These are phyloP conservation scores for Neurospora sp. DNA, from an alignment of 495 filamentous ascomycete genomes.

Conservation along the genomic window DNA sequence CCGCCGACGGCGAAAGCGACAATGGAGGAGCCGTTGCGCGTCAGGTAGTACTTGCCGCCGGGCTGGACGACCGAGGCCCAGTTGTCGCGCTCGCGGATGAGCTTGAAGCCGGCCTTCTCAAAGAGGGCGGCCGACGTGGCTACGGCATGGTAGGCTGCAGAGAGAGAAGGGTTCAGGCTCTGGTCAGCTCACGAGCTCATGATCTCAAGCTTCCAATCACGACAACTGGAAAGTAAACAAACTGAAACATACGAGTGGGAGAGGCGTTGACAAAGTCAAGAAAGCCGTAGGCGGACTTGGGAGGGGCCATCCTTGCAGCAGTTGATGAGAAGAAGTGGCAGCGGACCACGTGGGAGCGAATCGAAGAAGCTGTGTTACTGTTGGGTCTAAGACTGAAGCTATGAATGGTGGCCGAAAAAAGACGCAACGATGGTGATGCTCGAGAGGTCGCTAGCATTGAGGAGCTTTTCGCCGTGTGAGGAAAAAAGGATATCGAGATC, in stretches of 20 bases:
- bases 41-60: constrained; percentile 93
- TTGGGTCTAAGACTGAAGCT: neutral
- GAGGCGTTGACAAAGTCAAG: constrained; percentile 48
- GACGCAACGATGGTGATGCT: neutral
- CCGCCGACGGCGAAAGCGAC: constrained; percentile 89
- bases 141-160: constrained; percentile 86
- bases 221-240: neutral
- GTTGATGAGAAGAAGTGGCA: constrained; percentile 14
- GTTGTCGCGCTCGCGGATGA: constrained; percentile 83
- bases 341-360: neutral
- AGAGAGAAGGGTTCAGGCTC: neutral
- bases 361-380: neutral
- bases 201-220: neutral
- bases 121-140: constrained; percentile 64
- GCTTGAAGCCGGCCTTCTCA: constrained; percentile 69
- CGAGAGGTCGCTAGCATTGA: neutral
- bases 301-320: constrained; percentile 44
- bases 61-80: constrained; percentile 74
- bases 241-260: constrained; percentile 65
- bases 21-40: constrained; percentile 86
- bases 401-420: neutral
- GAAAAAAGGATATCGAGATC: neutral
- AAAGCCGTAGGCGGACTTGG: constrained; percentile 40
- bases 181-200: neutral
- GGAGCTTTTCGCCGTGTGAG: neutral